These are phyloP conservation scores for Heterobasidion irregulare DNA, from an alignment of 1,284 basidiomycete genomes.

Conservation along the genomic window DNA sequence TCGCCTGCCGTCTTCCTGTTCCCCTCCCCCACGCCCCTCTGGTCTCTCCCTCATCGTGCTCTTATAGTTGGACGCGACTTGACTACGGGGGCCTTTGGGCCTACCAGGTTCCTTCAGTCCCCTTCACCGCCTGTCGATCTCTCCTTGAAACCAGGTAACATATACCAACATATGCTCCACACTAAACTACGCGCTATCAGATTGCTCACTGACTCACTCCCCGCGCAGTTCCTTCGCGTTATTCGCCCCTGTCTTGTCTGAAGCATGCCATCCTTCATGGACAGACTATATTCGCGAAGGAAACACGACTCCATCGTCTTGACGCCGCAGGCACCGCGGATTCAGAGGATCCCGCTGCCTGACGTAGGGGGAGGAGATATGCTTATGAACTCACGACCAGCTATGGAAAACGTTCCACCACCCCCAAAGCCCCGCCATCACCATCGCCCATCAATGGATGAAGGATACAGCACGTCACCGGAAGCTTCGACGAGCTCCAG, in stretches of 20 bases:
- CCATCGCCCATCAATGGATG: slow-evolving; percentile 11
- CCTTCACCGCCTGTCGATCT: not conserved
- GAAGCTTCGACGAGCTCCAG: slow-evolving; percentile 2
- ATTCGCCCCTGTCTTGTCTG: not conserved
- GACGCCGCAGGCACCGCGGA: slow-evolving; percentile 23
- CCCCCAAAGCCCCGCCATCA: slow-evolving; percentile 6
- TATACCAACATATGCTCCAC: slow-evolving; percentile 3
- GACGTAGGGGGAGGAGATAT: slow-evolving; percentile 16
- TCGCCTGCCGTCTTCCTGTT: not conserved
- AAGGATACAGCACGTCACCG: slow-evolving; percentile 13
- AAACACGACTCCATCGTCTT: slow-evolving; percentile 9
- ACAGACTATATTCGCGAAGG: not conserved
- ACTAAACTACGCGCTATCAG: not conserved
- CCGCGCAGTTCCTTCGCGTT: too few relatives aligned
- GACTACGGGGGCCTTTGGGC: slow-evolving; percentile 9
- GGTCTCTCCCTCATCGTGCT: slow-evolving; percentile 4
- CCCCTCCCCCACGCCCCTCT: slow-evolving; percentile 6
- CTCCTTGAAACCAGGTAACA: slow-evolving; percentile 5
- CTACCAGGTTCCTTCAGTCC: slow-evolving; percentile 4
- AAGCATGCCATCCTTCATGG: not conserved
- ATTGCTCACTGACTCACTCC: not conserved
- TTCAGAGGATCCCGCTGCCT: slow-evolving; percentile 19
- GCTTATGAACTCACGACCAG: not conserved
- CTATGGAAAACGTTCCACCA: not conserved
- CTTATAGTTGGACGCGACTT: slow-evolving; percentile 14